Conservation (phyloP, 2,329 filamentous ascomycete species). For the Colletotrichum karsti region DNA sequence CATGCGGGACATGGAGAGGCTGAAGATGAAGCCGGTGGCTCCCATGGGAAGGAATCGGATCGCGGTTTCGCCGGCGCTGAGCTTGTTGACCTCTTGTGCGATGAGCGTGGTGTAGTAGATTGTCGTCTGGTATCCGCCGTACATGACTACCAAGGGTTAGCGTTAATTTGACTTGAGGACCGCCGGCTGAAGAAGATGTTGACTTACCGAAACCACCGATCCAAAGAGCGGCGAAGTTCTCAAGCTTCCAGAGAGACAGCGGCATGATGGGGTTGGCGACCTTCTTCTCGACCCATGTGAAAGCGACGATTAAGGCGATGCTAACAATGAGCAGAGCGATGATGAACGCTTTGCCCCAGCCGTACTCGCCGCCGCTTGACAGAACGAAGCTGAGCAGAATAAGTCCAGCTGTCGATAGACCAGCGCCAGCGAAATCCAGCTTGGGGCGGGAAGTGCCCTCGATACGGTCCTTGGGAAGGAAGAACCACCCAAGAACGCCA, state of each 20-base stretch:
- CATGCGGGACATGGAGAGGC: constrained; percentile 25
- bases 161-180: accelerated
- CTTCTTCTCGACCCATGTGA: constrained; percentile 50
- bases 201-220: constrained; percentile 46
- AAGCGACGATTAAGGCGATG: constrained; percentile 45
- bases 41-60: constrained; percentile 22
- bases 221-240: constrained; percentile 54
- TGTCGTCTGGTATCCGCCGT: constrained; percentile 21
- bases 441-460: constrained; percentile 41
- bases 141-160: constrained; percentile 10
- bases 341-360: constrained; percentile 53
- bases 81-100: constrained; percentile 21
- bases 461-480: constrained; percentile 46
- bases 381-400: constrained; percentile 54
- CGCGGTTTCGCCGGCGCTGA: constrained; percentile 16
- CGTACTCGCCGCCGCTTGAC: constrained; percentile 53
- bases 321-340: constrained; percentile 49
- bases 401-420: constrained; percentile 49
- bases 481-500: constrained; percentile 38
- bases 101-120: constrained; percentile 26
- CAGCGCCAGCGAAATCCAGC: constrained; percentile 50
- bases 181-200: not conserved
- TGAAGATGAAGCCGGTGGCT: constrained; percentile 19
- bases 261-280: constrained; percentile 55
- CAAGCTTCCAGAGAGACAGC: constrained; percentile 51